phyloP scores from a whole-genome alignment of 202 grass and related monocot species.

The Sporobolus alterniflorus region DNA sequence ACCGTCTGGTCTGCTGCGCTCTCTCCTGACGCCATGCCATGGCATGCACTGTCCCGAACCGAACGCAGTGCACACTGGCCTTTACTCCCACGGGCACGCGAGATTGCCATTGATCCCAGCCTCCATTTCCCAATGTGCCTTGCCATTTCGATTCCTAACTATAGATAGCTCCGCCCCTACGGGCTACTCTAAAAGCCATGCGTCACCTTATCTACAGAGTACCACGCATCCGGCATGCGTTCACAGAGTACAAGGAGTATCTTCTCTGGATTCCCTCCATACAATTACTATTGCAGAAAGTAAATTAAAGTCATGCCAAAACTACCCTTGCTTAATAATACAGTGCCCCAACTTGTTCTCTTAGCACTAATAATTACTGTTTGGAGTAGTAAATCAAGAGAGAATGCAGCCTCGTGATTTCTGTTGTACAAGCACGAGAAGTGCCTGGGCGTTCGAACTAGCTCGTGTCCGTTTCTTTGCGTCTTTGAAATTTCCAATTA shows the following conservation, averaged over 20 bases:
- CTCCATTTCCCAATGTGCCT: constrained; percentile 51
- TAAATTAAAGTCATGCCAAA: background rate
- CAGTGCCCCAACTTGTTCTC: too few species aligned
- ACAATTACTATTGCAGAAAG: background rate
- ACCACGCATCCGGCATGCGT: constrained; percentile 33
- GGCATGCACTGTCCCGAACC: background rate
- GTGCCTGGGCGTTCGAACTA: too few species aligned
- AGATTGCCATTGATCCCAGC: background rate
- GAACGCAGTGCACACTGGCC: constrained; percentile 2
- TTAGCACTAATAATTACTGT: background rate
- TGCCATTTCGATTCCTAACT: constrained; percentile 42
- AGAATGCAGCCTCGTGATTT: background rate
- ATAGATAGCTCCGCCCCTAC: background rate
- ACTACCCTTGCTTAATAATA: background rate
- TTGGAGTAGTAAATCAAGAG: background rate
- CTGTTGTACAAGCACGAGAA: background rate
- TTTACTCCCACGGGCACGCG: background rate
- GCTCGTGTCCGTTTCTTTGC: background rate
- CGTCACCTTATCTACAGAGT: constrained; percentile 21
- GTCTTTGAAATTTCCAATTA: too few species aligned
- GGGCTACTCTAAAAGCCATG: background rate
- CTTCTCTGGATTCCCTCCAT: background rate
- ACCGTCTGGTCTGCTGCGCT: constrained; percentile 54
- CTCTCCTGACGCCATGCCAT: background rate
- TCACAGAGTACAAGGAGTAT: background rate